Percentiles rank a stretch among this genome's conserved stretches.
Conservation (phyloP, 805 yeast genomes). For the Candida quercuum region DNA sequence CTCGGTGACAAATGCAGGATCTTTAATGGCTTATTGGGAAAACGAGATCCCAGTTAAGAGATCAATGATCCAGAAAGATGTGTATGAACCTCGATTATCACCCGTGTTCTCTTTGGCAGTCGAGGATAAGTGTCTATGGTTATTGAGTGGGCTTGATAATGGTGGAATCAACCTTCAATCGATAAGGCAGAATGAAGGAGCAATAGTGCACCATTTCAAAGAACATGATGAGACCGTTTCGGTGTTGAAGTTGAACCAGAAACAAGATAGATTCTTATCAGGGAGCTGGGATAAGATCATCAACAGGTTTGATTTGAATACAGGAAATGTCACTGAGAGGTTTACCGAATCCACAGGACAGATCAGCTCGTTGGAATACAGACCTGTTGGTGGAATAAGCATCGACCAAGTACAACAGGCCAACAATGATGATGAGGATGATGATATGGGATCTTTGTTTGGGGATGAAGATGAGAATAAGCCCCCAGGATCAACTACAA, state of each 20-base stretch:
- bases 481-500: background rate
- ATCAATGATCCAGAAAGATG: constrained; percentile 30
- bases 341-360: constrained; percentile 69
- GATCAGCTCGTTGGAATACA: constrained; percentile 64
- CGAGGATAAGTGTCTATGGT: constrained; percentile 78
- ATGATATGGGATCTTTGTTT: constrained; percentile 50
- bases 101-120: constrained; percentile 88
- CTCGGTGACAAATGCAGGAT: constrained; percentile 79
- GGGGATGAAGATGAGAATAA: constrained; percentile 49
- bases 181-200: constrained; percentile 77
- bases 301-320: constrained; percentile 79
- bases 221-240: constrained; percentile 74
- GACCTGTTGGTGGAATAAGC: constrained; percentile 42
- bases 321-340: constrained; percentile 48
- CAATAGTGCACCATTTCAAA: constrained; percentile 68
- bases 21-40: constrained; percentile 85
- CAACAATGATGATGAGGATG: constrained; percentile 27
- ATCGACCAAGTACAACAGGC: constrained; percentile 15
- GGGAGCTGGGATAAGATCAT: constrained; percentile 90
- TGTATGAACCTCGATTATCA: constrained; percentile 53
- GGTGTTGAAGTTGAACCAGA: constrained; percentile 54
- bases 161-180: constrained; percentile 90
- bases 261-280: constrained; percentile 61
- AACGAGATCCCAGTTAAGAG: constrained; percentile 79
- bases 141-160: constrained; percentile 70